These are phyloP conservation scores for Asterella californica DNA, from an alignment of 225 moss, liverwort and hornwort genomes.

Conservation along the genomic window DNA sequence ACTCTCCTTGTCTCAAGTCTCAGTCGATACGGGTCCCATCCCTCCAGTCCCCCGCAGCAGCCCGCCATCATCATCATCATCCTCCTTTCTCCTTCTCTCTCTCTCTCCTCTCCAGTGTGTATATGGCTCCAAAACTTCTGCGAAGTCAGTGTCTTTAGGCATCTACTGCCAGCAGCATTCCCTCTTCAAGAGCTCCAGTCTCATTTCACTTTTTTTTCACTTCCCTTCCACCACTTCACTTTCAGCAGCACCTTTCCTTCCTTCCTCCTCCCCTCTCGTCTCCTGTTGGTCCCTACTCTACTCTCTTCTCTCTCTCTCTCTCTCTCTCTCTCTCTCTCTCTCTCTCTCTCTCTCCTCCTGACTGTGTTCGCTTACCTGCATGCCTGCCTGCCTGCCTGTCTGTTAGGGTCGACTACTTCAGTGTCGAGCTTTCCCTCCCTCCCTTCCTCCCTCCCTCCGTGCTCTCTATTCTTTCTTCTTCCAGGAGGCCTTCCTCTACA, in stretches of 20 bases:
- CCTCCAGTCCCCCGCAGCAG: too few species aligned
- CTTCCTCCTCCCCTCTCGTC: background rate
- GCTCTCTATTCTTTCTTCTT: background rate
- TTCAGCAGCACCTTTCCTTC: background rate
- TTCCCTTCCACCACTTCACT: conserved; percentile 10
- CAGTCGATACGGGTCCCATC: conserved; percentile 12
- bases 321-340: too few species aligned
- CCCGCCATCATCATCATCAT: background rate
- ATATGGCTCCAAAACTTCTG: conserved; percentile 14
- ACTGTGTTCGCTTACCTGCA: conserved; percentile 5
- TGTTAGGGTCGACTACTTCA: background rate
- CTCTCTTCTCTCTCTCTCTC: too few species aligned
- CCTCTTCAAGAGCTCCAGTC: background rate
- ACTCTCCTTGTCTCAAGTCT: conserved; percentile 11
- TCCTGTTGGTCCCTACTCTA: too few species aligned
- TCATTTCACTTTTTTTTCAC: conserved; percentile 6
- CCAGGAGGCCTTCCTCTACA: background rate
- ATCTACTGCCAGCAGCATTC: background rate
- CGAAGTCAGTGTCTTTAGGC: conserved; percentile 2
- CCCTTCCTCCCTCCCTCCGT: background rate
- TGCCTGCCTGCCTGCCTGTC: too few species aligned
- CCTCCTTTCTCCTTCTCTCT: background rate
- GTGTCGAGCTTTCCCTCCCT: background rate
- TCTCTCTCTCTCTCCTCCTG: background rate
- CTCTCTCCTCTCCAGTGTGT: conserved; percentile 10